Base-by-base conservation (phyloP, 257 asterid species). In the Przewalskia tangutica region DNA sequence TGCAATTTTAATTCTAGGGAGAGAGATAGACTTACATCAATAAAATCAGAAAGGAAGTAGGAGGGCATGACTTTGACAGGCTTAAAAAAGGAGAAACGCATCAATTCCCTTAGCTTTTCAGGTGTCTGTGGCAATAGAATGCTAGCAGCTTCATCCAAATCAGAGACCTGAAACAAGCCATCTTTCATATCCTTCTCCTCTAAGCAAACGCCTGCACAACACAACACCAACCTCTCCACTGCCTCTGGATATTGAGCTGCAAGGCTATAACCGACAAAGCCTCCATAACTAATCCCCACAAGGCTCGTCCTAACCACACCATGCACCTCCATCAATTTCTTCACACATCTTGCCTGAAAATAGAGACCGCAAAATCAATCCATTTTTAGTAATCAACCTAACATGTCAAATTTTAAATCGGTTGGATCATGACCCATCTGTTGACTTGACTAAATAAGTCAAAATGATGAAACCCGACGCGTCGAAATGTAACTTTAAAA, bases 91-190 rank as follows among this genome's bases (percentile, higher is more conserved):
- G 99, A 94, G 44, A 92, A 90, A 56, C 84, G 85, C 91, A 95
- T 89, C 89, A 95, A 75, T 82, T 95, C 93, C 87, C 91, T 86
- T 13, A 93, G 76, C 86, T 88, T 93, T 42, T 91, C 94, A 10
- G 98, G 98, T 82, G 97, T 92, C 83, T 92, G 97, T n/a, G 98
- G 98, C 92, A 91, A 89, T 82, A 95, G 84, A 84, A 95, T 92
- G 42, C 83, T 87, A 2, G 97, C 97, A 0, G 90, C 97, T 86
- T 95, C 97, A 1, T 95, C 95, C 83, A 93, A 46, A 81, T 95
- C 92, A 17, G 91, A 87, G 77, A 95, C 97, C 89, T 83, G 90
- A 14, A 93, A 93, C 82, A 93, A 73, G 7, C 98, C 98, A 3
- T 88, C 85, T 80, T 18, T 87, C 92, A 93, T 81, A 79, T 95